Percentiles rank a stretch among this genome's conserved stretches.
These are phyloP conservation scores for Peronospora destructor DNA, from an alignment of 352 stramenopile species.

Conservation along the genomic window DNA sequence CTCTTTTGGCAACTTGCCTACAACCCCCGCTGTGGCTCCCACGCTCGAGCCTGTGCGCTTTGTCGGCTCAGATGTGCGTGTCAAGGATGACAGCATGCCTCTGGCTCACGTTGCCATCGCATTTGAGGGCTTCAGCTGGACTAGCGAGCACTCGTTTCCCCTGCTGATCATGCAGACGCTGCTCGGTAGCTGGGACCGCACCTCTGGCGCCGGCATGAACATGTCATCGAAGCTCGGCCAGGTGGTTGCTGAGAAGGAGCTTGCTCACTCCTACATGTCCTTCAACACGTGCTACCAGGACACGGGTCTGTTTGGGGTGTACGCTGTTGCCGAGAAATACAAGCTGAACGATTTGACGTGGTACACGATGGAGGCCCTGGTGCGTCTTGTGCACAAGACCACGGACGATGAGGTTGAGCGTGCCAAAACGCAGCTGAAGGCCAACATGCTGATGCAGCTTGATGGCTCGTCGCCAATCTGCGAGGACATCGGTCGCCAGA, in stretches of 20 bases:
- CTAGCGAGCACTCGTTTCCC: slow-evolving; percentile 95
- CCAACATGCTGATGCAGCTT: slow-evolving; percentile 99
- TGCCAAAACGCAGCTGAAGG: slow-evolving; percentile 98
- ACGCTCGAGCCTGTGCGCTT: slow-evolving; percentile 79
- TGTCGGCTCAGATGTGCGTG: slow-evolving; percentile 87
- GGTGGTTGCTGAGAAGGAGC: slow-evolving; percentile 92
- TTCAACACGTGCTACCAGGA: slow-evolving; percentile 99
- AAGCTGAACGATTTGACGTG: slow-evolving; percentile 93
- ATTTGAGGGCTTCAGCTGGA: slow-evolving; percentile 98
- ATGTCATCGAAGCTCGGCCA: slow-evolving; percentile 95
- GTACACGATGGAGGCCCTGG: slow-evolving; percentile 93
- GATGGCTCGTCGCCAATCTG: slow-evolving; percentile 97
- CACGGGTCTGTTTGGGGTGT: slow-evolving; percentile 98
- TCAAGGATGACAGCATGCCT: slow-evolving; percentile 85
- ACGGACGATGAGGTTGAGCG: slow-evolving; percentile 95
- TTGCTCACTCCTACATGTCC: slow-evolving; percentile 96
- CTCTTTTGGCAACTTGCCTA: slow-evolving; percentile 93
- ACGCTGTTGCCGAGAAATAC: slow-evolving; percentile 91
- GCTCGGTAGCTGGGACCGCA: slow-evolving; percentile 89
- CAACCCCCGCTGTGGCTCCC: slow-evolving; percentile 54
- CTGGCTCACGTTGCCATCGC: slow-evolving; percentile 94
- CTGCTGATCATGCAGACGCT: slow-evolving; percentile 97
- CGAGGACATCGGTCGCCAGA: slow-evolving; percentile 99
- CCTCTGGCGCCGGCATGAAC: slow-evolving; percentile 90
- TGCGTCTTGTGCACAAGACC: slow-evolving; percentile 93